Percentiles rank a stretch among this genome's conserved stretches.
Evolutionary conservation across 805 yeast genomes (phyloP).

Genomic region (Metschnikowia colocasiae): DNA sequence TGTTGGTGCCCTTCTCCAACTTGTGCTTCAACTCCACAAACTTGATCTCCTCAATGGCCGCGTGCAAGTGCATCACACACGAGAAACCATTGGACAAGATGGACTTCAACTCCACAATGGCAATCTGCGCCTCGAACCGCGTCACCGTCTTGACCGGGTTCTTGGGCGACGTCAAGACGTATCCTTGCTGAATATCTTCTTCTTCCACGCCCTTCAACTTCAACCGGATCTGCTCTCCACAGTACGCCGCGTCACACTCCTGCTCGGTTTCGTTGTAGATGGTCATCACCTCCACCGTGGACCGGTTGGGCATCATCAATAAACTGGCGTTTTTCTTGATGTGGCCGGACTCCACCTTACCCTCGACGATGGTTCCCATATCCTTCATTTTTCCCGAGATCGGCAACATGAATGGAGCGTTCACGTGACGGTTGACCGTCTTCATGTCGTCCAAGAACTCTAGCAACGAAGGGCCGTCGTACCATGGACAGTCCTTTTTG

Average conservation of each 20-base stretch:
- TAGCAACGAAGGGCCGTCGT: slow-evolving; percentile 84
- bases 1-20: slow-evolving; percentile 93
- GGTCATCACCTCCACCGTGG: slow-evolving; percentile 75
- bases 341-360: slow-evolving; percentile 96
- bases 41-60: slow-evolving; percentile 94
- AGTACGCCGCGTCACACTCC: slow-evolving; percentile 83
- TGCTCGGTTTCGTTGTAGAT: slow-evolving; percentile 94
- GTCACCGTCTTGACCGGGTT: slow-evolving; percentile 91
- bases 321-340: slow-evolving; percentile 73
- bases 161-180: slow-evolving; percentile 79
- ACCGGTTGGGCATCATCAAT: slow-evolving; percentile 89
- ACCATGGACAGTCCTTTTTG: slow-evolving; percentile 81
- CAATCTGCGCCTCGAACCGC: slow-evolving; percentile 91
- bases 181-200: slow-evolving; percentile 91
- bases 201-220: slow-evolving; percentile 95
- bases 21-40: slow-evolving; percentile 83
- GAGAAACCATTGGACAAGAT: slow-evolving; percentile 93
- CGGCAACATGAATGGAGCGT: slow-evolving; percentile 97
- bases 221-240: slow-evolving; percentile 97
- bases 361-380: slow-evolving; percentile 96
- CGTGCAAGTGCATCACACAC: slow-evolving; percentile 98
- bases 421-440: slow-evolving; percentile 77
- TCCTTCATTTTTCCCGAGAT: slow-evolving; percentile 93
- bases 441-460: slow-evolving; percentile 85
- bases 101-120: slow-evolving; percentile 93